Conservation (phyloP, 345 rosid species). For the Melastoma malabathricum region DNA sequence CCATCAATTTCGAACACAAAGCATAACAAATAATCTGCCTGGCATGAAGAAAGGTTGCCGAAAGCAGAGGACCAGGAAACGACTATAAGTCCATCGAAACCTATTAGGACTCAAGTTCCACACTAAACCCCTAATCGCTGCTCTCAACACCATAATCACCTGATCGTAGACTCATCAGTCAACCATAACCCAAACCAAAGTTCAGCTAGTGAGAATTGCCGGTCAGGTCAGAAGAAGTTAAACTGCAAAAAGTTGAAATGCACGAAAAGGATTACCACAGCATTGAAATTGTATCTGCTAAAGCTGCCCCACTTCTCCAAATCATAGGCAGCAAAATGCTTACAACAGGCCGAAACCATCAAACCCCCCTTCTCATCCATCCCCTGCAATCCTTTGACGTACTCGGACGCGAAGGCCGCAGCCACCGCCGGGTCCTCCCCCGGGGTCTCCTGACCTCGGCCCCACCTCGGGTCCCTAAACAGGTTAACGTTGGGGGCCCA, state of each 20-base stretch:
- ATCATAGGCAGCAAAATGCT: slow-evolving; percentile 87
- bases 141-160: too few species aligned
- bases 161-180: too few species aligned
- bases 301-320: slow-evolving; percentile 73
- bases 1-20: too few species aligned
- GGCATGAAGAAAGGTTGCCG: too few species aligned
- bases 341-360: slow-evolving; percentile 92
- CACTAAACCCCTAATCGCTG: too few species aligned
- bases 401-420: slow-evolving; percentile 60
- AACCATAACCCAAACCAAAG: too few species aligned
- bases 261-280: slow-evolving; percentile 33
- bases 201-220: background rate
- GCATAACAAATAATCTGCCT: too few species aligned
- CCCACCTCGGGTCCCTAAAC: slow-evolving; percentile 94
- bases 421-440: slow-evolving; percentile 86
- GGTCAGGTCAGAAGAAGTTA: background rate
- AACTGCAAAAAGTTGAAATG: background rate
- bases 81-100: too few species aligned
- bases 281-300: slow-evolving; percentile 74
- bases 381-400: slow-evolving; percentile 61
- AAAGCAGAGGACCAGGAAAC: too few species aligned
- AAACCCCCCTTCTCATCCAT: slow-evolving; percentile 31
- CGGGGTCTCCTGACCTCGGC: slow-evolving; percentile 93
- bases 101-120: too few species aligned
- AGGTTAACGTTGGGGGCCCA: slow-evolving; percentile 91